Conservation (phyloP, 2,329 filamentous ascomycete species). For the Exophiala dermatitidis region DNA sequence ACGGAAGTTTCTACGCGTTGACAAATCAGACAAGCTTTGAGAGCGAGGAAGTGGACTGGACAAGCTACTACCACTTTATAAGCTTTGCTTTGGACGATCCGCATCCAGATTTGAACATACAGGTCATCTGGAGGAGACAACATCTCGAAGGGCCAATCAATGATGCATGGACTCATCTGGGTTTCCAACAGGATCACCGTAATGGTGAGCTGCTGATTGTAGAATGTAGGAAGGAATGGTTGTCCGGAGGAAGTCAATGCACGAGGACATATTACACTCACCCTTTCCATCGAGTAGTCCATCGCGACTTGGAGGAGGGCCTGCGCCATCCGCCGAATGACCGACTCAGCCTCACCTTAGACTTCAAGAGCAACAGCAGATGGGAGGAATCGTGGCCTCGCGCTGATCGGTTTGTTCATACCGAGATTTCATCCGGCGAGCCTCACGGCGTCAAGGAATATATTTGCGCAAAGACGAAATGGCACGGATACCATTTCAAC, state of each 20-base stretch:
- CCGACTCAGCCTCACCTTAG: slow-evolving; percentile 18
- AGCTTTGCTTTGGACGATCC: slow-evolving; percentile 50
- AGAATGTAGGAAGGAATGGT: slow-evolving; percentile 65
- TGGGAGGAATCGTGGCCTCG: slow-evolving; percentile 35
- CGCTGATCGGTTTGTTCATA: slow-evolving; percentile 35
- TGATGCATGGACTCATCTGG: slow-evolving; percentile 64
- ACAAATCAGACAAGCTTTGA: slow-evolving; percentile 59
- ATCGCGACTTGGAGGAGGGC: slow-evolving; percentile 18
- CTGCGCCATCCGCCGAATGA: slow-evolving; percentile 14
- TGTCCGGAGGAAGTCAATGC: slow-evolving; percentile 49
- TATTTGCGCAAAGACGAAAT: slow-evolving; percentile 40
- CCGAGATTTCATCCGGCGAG: slow-evolving; percentile 33
- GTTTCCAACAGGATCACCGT: slow-evolving; percentile 53
- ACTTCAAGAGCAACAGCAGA: slow-evolving; percentile 21
- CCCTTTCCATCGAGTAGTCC: slow-evolving; percentile 31
- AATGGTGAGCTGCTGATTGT: slow-evolving; percentile 55
- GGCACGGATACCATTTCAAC: slow-evolving; percentile 37
- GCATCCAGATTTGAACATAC: slow-evolving; percentile 31
- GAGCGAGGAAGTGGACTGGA: slow-evolving; percentile 58
- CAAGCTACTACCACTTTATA: slow-evolving; percentile 61
- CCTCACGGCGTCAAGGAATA: slow-evolving; percentile 33
- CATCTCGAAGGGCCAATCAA: slow-evolving; percentile 45
- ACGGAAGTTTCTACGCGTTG: slow-evolving; percentile 60
- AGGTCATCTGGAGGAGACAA: slow-evolving; percentile 17
- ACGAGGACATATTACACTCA: slow-evolving; percentile 59